Evolutionary conservation across 208 protist genomes (phyloP).

Genomic region (Leishmania tropica): DNA sequence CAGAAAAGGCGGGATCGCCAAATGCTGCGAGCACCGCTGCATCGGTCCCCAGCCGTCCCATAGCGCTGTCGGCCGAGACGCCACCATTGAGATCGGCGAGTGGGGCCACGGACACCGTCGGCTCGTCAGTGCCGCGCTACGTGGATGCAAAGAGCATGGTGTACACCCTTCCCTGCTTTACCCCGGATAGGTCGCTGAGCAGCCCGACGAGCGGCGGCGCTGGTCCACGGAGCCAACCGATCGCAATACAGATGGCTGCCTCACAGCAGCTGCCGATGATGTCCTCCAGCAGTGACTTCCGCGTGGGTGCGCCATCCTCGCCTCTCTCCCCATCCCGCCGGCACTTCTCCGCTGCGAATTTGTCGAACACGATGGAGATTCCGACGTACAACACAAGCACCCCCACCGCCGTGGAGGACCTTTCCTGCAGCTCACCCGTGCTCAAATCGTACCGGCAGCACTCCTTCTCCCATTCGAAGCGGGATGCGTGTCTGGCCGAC

Average conservation of each 20-base stretch:
- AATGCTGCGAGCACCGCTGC: not conserved
- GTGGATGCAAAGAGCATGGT: conserved; percentile 50
- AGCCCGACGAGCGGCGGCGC: conserved; percentile 2
- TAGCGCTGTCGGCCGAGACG: not conserved
- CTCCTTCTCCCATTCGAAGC: conserved; percentile 46
- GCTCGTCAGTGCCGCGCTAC: conserved; percentile 42
- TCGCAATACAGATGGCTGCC: conserved; percentile 1
- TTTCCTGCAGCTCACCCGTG: conserved; percentile 51
- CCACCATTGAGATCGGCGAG: conserved; percentile 4
- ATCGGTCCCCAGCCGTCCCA: not conserved
- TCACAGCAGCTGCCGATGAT: conserved; percentile 8
- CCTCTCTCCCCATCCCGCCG: conserved; percentile 34
- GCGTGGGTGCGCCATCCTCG: conserved; percentile 31
- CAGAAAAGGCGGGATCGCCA: not conserved
- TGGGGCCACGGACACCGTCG: conserved; percentile 5
- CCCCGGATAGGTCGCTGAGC: conserved; percentile 9
- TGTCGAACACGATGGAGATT: conserved; percentile 37
- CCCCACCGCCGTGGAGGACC: conserved; percentile 30
- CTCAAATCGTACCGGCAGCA: conserved; percentile 71
- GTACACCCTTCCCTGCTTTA: conserved; percentile 38
- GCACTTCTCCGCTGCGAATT: conserved; percentile 16
- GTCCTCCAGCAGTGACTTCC: conserved; percentile 30
- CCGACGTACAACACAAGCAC: conserved; percentile 52
- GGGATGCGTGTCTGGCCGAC: conserved; percentile 5
- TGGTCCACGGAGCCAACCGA: not conserved